phyloP scores from a whole-genome alignment of 2,329 filamentous ascomycete species.

The Thelonectria olida region DNA sequence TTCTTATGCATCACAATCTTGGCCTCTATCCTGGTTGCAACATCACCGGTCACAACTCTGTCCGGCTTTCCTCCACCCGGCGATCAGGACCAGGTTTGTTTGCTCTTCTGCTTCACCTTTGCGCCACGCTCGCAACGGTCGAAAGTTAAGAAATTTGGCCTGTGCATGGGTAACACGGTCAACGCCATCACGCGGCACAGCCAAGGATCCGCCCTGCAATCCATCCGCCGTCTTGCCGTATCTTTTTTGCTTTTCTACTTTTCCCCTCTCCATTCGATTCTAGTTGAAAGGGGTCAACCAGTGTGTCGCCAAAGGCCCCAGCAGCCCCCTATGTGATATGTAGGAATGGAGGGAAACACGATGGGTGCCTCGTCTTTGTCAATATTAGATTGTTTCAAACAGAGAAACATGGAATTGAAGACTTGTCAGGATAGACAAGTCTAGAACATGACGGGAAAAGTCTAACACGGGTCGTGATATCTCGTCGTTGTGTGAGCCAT shows the following conservation, averaged over 20 bases:
- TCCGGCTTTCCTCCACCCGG: background rate
- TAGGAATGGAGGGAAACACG: background rate
- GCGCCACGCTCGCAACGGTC: conserved; percentile 8
- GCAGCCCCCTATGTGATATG: background rate
- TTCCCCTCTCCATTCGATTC: background rate
- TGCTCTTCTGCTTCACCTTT: background rate
- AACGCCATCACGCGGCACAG: conserved; percentile 2
- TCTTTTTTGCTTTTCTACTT: background rate
- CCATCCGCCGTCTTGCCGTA: background rate
- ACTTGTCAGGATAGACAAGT: background rate
- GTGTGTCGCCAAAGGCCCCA: conserved; percentile 1
- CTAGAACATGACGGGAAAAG: conserved; percentile 2
- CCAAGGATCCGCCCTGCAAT: conserved; percentile 13
- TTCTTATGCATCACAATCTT: background rate
- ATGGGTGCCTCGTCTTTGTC: background rate
- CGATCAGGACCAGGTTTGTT: background rate
- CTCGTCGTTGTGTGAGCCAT: background rate
- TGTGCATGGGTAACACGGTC: background rate
- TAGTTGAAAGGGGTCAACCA: background rate
- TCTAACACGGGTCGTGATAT: background rate
- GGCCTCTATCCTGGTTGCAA: background rate
- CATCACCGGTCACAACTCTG: no score
- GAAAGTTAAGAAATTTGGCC: background rate
- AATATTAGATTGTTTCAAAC: background rate
- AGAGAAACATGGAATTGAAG: background rate